Percentiles rank a stretch among this genome's conserved stretches.
Evolutionary conservation across 768 basidiomycete genomes (phyloP).

Genomic region (Collybiopsis confluens): DNA sequence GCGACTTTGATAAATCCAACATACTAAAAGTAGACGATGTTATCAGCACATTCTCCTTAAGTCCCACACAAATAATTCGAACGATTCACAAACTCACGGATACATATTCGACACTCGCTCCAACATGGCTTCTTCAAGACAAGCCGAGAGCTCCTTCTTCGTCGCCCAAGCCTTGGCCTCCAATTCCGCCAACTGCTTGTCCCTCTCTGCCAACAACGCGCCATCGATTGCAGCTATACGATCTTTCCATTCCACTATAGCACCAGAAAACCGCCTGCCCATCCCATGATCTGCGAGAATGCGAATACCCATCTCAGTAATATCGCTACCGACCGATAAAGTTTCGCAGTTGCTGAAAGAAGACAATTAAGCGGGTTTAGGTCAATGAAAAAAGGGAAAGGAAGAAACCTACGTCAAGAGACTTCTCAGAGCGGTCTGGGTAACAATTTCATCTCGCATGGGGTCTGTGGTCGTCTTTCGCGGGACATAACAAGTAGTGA

Average conservation of each 20-base stretch:
- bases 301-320: slow-evolving; percentile 20
- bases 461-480: neutral
- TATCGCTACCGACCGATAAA: slow-evolving; percentile 18
- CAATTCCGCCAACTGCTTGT: slow-evolving; percentile 9
- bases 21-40: too few relatives aligned
- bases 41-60: neutral
- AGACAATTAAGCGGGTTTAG: neutral
- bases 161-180: slow-evolving; percentile 7
- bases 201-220: neutral
- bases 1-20: neutral
- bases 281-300: slow-evolving; percentile 27
- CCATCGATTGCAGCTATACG: slow-evolving; percentile 6
- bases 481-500: slow-evolving; percentile 25
- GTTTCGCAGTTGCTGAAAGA: slow-evolving; percentile 16
- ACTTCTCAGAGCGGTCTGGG: neutral
- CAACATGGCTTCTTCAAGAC: slow-evolving; percentile 21
- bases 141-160: slow-evolving; percentile 9
- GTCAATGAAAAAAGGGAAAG: neutral
- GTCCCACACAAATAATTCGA: too few relatives aligned
- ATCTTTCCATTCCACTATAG: slow-evolving; percentile 21
- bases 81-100: neutral
- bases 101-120: slow-evolving; percentile 16
- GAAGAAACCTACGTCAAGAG: neutral
- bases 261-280: slow-evolving; percentile 17
- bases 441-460: neutral